These are phyloP conservation scores for Trichoderma orchidacearum DNA, from an alignment of 495 filamentous ascomycete genomes.

Conservation along the genomic window DNA sequence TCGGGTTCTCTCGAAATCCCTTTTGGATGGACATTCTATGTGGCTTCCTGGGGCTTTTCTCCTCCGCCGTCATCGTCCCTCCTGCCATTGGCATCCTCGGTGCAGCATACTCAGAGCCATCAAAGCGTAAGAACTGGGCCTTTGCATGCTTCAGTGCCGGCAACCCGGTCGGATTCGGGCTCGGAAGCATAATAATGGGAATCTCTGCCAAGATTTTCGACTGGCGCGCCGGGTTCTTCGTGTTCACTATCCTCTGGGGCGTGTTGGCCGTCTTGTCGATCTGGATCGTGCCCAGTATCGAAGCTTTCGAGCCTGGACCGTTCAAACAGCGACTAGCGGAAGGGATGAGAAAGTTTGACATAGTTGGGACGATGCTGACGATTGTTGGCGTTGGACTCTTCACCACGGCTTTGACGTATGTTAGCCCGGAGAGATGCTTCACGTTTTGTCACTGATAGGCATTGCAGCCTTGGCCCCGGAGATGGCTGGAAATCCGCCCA, in stretches of 20 bases:
- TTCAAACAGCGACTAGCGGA: slow-evolving; percentile 17
- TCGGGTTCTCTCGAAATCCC: slow-evolving; percentile 47
- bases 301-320: slow-evolving; percentile 25
- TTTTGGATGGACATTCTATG: slow-evolving; percentile 52
- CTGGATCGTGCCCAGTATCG: slow-evolving; percentile 50
- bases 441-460: slow-evolving; percentile 5
- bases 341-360: slow-evolving; percentile 29
- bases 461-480: slow-evolving; percentile 20
- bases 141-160: slow-evolving; percentile 61
- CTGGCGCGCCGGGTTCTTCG: slow-evolving; percentile 51
- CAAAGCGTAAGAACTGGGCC: slow-evolving; percentile 52
- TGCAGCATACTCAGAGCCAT: slow-evolving; percentile 44
- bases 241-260: slow-evolving; percentile 49
- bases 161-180: slow-evolving; percentile 58
- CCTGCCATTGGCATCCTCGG: slow-evolving; percentile 56
- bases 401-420: slow-evolving; percentile 48
- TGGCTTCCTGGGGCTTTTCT: slow-evolving; percentile 47
- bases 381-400: slow-evolving; percentile 53
- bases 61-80: slow-evolving; percentile 49
- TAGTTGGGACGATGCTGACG: slow-evolving; percentile 46
- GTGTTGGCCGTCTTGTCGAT: slow-evolving; percentile 41
- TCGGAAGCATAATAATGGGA: slow-evolving; percentile 51
- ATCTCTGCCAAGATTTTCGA: slow-evolving; percentile 45
- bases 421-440: slow-evolving; percentile 1
- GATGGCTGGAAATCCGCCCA: slow-evolving; percentile 49